Percentiles rank a stretch among this genome's conserved stretches.
These are phyloP conservation scores for Acidomyces sp. DNA, from an alignment of 495 filamentous ascomycete species.

Conservation along the genomic window DNA sequence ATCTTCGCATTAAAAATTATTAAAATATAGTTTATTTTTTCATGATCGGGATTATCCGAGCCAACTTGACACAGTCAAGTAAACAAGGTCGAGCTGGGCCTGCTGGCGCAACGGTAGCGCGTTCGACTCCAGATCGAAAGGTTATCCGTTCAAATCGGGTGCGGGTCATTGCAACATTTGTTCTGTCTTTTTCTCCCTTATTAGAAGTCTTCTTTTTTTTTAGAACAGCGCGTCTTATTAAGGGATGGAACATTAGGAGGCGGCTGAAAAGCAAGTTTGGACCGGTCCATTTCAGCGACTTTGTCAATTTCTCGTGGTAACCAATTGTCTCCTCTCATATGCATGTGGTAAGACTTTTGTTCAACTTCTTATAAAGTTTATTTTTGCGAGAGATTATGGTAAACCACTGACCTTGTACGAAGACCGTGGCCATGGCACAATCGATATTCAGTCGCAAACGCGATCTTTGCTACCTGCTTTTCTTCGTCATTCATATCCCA, in stretches of 20 bases:
- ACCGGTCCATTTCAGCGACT: not conserved
- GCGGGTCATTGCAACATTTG: not conserved
- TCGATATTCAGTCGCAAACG: slow-evolving; percentile 36
- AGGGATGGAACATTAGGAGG: not conserved
- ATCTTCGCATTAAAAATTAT: no score
- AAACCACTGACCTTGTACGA: not conserved
- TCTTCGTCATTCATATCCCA: slow-evolving; percentile 56
- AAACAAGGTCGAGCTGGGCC: no score
- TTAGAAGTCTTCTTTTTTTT: no score
- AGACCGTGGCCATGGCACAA: not conserved
- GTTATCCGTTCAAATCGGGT: not conserved
- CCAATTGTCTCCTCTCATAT: not conserved
- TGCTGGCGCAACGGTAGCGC: no score
- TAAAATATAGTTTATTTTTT: no score
- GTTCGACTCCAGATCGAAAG: no score
- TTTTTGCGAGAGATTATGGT: not conserved
- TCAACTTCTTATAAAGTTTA: not conserved
- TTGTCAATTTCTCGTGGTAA: not conserved
- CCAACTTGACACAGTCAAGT: no score
- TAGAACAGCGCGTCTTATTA: no score
- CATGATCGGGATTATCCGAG: no score
- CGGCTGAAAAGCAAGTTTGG: not conserved
- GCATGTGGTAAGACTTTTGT: not conserved
- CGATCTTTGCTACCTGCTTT: slow-evolving; percentile 51
- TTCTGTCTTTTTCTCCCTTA: not conserved